Conservation (phyloP, 2,329 filamentous ascomycete species). For the Paraphaeosphaeria sporulosa region DNA sequence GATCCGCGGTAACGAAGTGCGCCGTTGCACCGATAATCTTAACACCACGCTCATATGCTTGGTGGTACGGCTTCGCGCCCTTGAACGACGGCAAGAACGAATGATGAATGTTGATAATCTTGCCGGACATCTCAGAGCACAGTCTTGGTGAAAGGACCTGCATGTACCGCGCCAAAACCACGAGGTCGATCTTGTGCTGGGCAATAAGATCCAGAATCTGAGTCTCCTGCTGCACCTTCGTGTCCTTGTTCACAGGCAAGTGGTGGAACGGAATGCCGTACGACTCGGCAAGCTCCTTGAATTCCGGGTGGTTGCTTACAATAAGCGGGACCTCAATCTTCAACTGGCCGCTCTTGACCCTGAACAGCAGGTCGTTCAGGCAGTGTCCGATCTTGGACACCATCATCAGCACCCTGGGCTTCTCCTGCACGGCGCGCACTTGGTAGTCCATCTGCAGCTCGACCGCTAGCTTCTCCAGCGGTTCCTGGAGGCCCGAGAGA, state of each 20-base stretch:
- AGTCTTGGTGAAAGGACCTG: constrained; percentile 79
- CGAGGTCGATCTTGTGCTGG: constrained; percentile 75
- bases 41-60: constrained; percentile 84
- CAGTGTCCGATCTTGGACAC: constrained; percentile 90
- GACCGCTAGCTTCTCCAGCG: constrained; percentile 68
- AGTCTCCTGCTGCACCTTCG: constrained; percentile 76
- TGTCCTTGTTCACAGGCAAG: constrained; percentile 79
- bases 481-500: constrained; percentile 56
- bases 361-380: constrained; percentile 83
- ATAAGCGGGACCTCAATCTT: constrained; percentile 79
- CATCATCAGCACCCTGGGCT: constrained; percentile 84
- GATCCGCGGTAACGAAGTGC: constrained; percentile 84
- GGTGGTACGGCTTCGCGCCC: constrained; percentile 87
- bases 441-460: constrained; percentile 75
- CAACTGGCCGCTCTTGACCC: constrained; percentile 76
- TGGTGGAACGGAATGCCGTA: constrained; percentile 84
- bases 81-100: constrained; percentile 88
- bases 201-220: constrained; percentile 74
- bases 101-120: constrained; percentile 93
- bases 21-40: constrained; percentile 89
- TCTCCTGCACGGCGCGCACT: constrained; percentile 71
- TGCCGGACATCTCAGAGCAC: constrained; percentile 80
- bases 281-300: constrained; percentile 70
- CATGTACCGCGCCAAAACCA: constrained; percentile 87
- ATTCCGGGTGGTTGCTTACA: constrained; percentile 83